These are phyloP conservation scores for Periconia sp. DNA, from an alignment of 2,329 filamentous ascomycete genomes.

Conservation along the genomic window DNA sequence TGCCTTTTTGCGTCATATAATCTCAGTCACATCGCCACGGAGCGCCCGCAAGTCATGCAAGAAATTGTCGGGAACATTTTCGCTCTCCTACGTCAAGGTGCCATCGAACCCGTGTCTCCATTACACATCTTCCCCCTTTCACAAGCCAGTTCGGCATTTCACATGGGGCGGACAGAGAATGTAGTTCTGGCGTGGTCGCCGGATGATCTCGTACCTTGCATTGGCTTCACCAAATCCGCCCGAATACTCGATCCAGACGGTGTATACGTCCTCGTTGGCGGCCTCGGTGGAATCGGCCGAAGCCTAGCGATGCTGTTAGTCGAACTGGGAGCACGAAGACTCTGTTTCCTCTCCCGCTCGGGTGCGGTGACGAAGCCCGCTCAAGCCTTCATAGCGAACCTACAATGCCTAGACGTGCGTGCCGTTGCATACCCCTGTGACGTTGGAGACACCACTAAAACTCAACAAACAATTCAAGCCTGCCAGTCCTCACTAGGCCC, in stretches of 20 bases:
- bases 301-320: constrained; percentile 20
- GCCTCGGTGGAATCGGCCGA: constrained; percentile 25
- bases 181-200: too few relatives aligned
- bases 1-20: neutral
- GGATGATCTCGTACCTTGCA: too few relatives aligned
- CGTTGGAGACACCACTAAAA: constrained; percentile 5
- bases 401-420: constrained; percentile 4
- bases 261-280: constrained; percentile 25
- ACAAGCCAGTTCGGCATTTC: too few relatives aligned
- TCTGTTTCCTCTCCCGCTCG: constrained; percentile 23
- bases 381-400: constrained; percentile 4
- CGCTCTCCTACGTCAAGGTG: too few relatives aligned
- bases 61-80: too few relatives aligned
- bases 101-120: too few relatives aligned
- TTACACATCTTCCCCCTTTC: too few relatives aligned
- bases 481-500: constrained; percentile 10
- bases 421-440: constrained; percentile 15
- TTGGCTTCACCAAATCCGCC: neutral
- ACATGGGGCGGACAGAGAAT: too few relatives aligned
- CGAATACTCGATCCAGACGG: neutral
- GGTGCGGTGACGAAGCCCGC: constrained; percentile 12
- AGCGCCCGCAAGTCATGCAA: neutral
- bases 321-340: constrained; percentile 9
- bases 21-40: neutral
- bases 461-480: neutral